Percentiles rank a stretch among this genome's conserved stretches.
Conservation (phyloP, 2,329 filamentous ascomycete genomes). For the Fusarium chaquense region DNA sequence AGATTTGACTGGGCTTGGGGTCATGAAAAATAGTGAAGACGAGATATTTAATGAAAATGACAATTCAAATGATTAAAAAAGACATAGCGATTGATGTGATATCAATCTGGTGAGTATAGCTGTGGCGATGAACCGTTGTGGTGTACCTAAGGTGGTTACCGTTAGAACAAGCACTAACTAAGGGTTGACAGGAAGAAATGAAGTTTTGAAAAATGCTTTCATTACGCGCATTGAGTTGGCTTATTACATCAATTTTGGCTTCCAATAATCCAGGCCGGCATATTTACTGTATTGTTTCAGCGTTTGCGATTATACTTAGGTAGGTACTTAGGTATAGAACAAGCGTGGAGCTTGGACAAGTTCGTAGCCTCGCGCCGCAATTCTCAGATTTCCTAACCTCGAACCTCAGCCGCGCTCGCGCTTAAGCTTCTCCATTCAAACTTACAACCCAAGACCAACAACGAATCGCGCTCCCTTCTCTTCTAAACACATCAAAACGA, state of each 20-base stretch:
- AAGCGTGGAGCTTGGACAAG: conserved; percentile 30
- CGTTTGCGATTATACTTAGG: not conserved
- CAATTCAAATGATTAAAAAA: conserved; percentile 22
- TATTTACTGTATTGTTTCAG: not conserved
- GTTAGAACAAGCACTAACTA: not conserved
- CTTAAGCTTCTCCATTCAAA: conserved; percentile 36
- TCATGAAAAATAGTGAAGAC: conserved; percentile 34
- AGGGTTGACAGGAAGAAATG: not conserved
- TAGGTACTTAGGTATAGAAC: not conserved
- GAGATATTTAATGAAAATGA: conserved; percentile 48
- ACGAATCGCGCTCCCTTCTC: conserved; percentile 10
- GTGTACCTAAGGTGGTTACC: not conserved
- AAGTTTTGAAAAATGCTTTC: not conserved
- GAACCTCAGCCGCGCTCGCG: conserved; percentile 40
- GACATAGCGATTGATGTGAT: not conserved
- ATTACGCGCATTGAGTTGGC: no score
- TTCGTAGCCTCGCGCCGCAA: conserved; percentile 44
- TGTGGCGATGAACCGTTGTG: not conserved
- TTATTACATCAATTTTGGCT: no score
- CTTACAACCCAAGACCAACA: conserved; percentile 19
- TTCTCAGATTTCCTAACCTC: conserved; percentile 39
- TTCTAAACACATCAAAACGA: conserved; percentile 7
- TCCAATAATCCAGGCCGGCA: no score
- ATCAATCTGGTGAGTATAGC: not conserved
- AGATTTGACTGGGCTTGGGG: conserved; percentile 43